Evolutionary conservation across 805 yeast genomes (phyloP), one percentile per base, ranked within the genome.

Genomic region (Jamesozyma hellenica): DNA sequence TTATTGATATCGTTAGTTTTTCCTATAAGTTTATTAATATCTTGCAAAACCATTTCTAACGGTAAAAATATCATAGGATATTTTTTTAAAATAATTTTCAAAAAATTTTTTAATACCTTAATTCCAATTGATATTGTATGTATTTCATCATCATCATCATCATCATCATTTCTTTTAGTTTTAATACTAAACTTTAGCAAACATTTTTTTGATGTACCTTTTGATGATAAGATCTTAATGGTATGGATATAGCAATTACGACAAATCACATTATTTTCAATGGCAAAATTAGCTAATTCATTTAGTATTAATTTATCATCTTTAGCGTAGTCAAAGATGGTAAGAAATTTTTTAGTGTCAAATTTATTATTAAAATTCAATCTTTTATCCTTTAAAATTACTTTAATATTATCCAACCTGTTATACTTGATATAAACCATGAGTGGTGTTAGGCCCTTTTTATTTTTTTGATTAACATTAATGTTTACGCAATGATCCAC

Each of bases 381-480:
- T 25, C 81, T 60, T 0, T 63, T 50, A 45, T 77, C 77, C 8
- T 55, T 43, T 2, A 82, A 42, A 0, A 90, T 58, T 3, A 60
- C 62, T 28, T 60, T 53, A 15, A 84, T 66, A 45, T 83, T 83
- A 2, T 73, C 78, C 0, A 72, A 32, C 35, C 94, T 66, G 47
- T 77, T 78, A 56, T 78, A 85, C 50, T 81, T 78, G 26, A 82
- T 74, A 49, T 75, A 82, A 4, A 77, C 66, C 70, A 79, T 75
- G 42, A 87, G 54, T 0, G 97, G 94, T 0, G 90, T 76, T 43
- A 79, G 61, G 1, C 67, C 71, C 44, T 71, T 71, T 11, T 53
- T 49, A 53, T 85, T 88, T 15, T 71, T 56, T 42, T 70, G 72
- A 55, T 90, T 85, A 11, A 85, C 56, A 48, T 77, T 70, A 12